phyloP scores from a whole-genome alignment of 2,329 filamentous ascomycete genomes.

The Venturia nashicola region DNA sequence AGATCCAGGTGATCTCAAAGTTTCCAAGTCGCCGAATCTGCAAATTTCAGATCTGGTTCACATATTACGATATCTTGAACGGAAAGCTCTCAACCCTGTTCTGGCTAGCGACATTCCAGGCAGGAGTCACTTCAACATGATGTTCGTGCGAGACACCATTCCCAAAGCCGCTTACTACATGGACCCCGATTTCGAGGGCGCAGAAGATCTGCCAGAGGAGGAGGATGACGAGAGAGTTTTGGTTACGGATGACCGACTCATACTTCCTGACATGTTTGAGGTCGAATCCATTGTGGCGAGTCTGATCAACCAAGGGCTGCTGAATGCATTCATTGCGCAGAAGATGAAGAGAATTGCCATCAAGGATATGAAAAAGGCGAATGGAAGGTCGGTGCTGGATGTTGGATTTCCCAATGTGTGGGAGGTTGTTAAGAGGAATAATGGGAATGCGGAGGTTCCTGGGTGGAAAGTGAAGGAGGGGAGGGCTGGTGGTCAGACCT shows the following conservation, averaged over 20 bases:
- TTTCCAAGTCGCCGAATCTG: constrained; percentile 52
- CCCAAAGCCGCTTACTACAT: constrained; percentile 27
- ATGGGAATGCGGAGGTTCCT: constrained; percentile 47
- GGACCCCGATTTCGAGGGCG: constrained; percentile 31
- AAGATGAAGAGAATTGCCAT: constrained; percentile 68
- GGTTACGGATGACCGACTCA: background rate
- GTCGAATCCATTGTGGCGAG: constrained; percentile 69
- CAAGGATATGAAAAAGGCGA: constrained; percentile 68
- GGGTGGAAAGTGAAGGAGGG: constrained; percentile 53
- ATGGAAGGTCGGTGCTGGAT: constrained; percentile 40
- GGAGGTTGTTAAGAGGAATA: background rate
- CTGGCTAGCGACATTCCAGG: constrained; percentile 19
- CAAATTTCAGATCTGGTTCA: constrained; percentile 57
- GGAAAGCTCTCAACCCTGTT: constrained; percentile 26
- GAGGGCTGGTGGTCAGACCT: background rate
- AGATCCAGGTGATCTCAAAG: constrained; percentile 45
- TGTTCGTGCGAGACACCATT: constrained; percentile 39
- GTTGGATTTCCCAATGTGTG: constrained; percentile 55
- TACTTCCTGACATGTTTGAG: constrained; percentile 43
- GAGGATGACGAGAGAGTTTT: constrained; percentile 4
- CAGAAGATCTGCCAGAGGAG: constrained; percentile 16
- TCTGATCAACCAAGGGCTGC: constrained; percentile 65
- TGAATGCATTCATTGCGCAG: constrained; percentile 77
- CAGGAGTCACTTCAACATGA: constrained; percentile 28
- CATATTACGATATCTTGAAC: constrained; percentile 41